Evolutionary conservation across 768 basidiomycete genomes (phyloP).

Genomic region (Macrolepiota albuminosa): DNA sequence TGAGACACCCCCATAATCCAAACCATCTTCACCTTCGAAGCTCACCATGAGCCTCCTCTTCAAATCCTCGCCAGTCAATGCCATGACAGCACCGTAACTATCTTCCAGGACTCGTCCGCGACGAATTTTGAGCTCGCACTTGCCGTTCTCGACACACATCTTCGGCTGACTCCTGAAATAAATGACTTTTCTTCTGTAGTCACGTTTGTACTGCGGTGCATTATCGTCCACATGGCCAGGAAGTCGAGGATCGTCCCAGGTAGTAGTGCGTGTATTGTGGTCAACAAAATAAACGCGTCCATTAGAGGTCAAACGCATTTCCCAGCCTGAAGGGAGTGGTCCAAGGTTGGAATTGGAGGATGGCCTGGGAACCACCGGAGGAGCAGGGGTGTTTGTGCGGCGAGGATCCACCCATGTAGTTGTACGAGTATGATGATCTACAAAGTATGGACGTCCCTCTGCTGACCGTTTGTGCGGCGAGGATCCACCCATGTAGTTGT

Average conservation of each 20-base stretch:
- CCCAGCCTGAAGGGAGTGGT: constrained; percentile 88
- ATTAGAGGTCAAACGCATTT: constrained; percentile 87
- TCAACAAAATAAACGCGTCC: constrained; percentile 89
- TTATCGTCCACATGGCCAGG: constrained; percentile 80
- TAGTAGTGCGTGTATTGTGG: constrained; percentile 84
- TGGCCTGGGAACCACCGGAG: constrained; percentile 43
- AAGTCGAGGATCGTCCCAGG: constrained; percentile 90
- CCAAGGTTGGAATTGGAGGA: constrained; percentile 63
- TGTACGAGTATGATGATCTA: constrained; percentile 75
- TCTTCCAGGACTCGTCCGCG: constrained; percentile 83
- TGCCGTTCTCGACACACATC: constrained; percentile 70
- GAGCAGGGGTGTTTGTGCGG: constrained; percentile 43
- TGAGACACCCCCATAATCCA: constrained; percentile 76
- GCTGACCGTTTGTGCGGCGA: constrained; percentile 61
- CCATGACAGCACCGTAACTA: constrained; percentile 83
- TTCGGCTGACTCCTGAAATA: constrained; percentile 91
- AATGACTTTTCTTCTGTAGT: constrained; percentile 87
- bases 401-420: constrained; percentile 93
- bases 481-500: constrained; percentile 94
- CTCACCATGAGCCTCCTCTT: constrained; percentile 68
- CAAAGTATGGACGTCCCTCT: constrained; percentile 72
- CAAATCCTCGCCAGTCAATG: constrained; percentile 62
- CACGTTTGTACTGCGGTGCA: constrained; percentile 94
- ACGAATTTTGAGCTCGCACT: constrained; percentile 83
- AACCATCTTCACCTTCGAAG: constrained; percentile 76